phyloP scores from a whole-genome alignment of 441 rosid genomes.

The Adansonia grandidieri region DNA sequence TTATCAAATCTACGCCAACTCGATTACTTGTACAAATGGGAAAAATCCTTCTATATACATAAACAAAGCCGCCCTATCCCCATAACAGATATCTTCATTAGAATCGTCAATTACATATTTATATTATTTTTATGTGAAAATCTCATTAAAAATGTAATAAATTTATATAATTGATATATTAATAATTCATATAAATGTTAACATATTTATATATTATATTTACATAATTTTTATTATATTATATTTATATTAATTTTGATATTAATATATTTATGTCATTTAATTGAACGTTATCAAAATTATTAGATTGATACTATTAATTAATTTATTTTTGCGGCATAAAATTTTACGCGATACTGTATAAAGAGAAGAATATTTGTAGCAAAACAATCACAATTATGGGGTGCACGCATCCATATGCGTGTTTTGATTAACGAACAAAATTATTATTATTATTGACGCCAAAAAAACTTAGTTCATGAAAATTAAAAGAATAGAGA shows the following conservation, averaged over 20 bases:
- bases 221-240: too few relatives aligned
- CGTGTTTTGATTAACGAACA: slow-evolving; percentile 22
- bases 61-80: not conserved
- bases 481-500: too few relatives aligned
- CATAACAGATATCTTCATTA: not conserved
- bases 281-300: too few relatives aligned
- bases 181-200: not conserved
- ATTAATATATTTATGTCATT: too few relatives aligned
- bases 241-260: too few relatives aligned
- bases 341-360: not conserved
- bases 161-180: too few relatives aligned
- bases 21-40: slow-evolving; percentile 5
- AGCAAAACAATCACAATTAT: not conserved
- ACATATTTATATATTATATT: too few relatives aligned
- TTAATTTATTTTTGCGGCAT: not conserved
- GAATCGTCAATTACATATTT: too few relatives aligned
- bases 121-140: too few relatives aligned
- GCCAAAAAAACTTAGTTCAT: too few relatives aligned
- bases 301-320: too few relatives aligned
- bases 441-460: not conserved
- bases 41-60: not conserved
- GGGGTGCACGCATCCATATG: slow-evolving; percentile 34
- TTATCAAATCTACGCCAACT: not conserved
- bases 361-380: not conserved
- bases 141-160: too few relatives aligned